Conservation (phyloP, 2,329 filamentous ascomycete genomes). For the Hysterium pulicare region DNA sequence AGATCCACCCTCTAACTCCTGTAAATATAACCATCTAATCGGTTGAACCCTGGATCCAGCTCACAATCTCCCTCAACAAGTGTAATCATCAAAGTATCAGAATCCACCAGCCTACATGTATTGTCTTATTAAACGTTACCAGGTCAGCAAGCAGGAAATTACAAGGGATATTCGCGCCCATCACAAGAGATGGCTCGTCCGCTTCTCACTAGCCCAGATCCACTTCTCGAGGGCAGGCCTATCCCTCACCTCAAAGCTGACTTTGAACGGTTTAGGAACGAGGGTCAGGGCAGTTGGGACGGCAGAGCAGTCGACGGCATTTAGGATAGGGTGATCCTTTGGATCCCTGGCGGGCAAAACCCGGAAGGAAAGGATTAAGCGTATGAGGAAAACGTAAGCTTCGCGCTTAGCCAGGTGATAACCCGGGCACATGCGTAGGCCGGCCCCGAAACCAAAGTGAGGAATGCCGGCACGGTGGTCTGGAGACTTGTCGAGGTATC, state of each 20-base stretch:
- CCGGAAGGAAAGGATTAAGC: conserved; percentile 58
- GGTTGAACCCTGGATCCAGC: too few species aligned
- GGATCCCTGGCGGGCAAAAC: conserved; percentile 49
- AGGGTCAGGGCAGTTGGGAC: conserved; percentile 58
- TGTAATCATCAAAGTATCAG: too few species aligned
- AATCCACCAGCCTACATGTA: too few species aligned
- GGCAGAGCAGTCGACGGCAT: conserved; percentile 56
- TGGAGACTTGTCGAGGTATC: conserved; percentile 2
- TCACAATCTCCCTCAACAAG: too few species aligned
- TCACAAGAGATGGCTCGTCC: conserved; percentile 47
- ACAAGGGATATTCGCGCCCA: too few species aligned
- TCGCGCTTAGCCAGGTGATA: conserved; percentile 62
- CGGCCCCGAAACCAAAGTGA: conserved; percentile 62
- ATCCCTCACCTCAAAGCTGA: conserved; percentile 52
- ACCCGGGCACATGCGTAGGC: conserved; percentile 62
- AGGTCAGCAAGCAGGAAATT: too few species aligned
- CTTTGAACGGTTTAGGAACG: conserved; percentile 62
- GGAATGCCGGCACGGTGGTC: conserved; percentile 52
- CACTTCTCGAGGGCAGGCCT: conserved; percentile 47
- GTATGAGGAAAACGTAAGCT: conserved; percentile 58
- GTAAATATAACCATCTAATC: too few species aligned
- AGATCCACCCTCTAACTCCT: too few species aligned
- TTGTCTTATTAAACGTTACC: too few species aligned
- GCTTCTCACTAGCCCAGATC: conserved; percentile 53
- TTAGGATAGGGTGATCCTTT: conserved; percentile 51